Evolutionary conservation across 2,329 filamentous ascomycete species (phyloP).

Genomic region (Fusarium luffae): DNA sequence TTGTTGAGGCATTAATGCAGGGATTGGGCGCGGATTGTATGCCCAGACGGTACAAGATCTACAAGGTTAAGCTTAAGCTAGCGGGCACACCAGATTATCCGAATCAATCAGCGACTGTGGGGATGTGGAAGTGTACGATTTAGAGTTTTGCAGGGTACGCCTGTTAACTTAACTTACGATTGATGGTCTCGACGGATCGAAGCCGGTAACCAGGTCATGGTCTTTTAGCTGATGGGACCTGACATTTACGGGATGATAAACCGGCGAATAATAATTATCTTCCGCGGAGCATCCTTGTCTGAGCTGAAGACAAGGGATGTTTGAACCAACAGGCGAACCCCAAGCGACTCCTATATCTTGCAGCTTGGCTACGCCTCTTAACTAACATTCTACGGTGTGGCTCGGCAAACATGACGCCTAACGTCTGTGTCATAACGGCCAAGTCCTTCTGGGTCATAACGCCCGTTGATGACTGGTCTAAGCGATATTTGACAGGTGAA

Average conservation of each 20-base stretch:
- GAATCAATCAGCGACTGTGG: slow-evolving; percentile 8
- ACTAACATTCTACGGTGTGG: background rate
- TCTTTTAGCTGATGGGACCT: background rate
- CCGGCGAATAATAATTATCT: background rate
- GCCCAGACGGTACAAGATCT: slow-evolving; percentile 19
- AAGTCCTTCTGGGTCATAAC: background rate
- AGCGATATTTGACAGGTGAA: background rate
- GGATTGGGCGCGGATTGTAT: slow-evolving; percentile 5
- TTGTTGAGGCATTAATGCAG: slow-evolving; percentile 19
- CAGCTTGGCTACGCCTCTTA: background rate
- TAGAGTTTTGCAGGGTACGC: slow-evolving; percentile 4
- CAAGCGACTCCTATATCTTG: background rate
- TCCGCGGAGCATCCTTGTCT: background rate
- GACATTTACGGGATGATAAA: background rate
- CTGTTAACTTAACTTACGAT: slow-evolving; percentile 26
- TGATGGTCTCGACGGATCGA: background rate
- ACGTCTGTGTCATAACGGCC: background rate
- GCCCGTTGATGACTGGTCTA: background rate
- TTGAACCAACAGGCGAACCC: too few species aligned
- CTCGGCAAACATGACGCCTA: too few species aligned
- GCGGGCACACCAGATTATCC: background rate
- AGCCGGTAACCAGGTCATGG: background rate
- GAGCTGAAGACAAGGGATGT: background rate
- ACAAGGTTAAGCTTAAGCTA: slow-evolving; percentile 14
- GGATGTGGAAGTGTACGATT: background rate